A percentile compares a stretch with the other conserved stretches of the same genome.
Evolutionary conservation across 352 stramenopile species (phyloP).

Genomic region (Pythium angustatum): DNA sequence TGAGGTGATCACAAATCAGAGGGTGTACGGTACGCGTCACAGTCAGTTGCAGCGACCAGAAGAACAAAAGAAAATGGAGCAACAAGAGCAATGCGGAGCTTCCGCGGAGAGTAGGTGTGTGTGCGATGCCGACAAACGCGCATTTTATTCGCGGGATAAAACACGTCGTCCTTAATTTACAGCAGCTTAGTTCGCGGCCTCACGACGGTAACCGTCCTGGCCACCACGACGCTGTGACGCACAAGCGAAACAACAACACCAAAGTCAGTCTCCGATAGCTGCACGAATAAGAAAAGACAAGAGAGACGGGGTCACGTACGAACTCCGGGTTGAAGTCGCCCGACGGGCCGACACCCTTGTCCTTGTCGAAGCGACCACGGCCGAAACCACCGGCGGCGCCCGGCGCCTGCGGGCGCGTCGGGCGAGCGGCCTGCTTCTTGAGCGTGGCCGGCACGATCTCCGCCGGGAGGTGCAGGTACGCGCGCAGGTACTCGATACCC

Average conservation of each 20-base stretch:
- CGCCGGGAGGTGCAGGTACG: constrained; percentile 97
- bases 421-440: constrained; percentile 94
- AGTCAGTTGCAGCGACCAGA: neutral
- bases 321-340: constrained; percentile 90
- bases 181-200: constrained; percentile 79
- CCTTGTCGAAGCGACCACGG: constrained; percentile 87
- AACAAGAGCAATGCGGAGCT: neutral
- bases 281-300: neutral
- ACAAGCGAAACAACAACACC: neutral
- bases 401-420: constrained; percentile 77
- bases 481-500: constrained; percentile 98
- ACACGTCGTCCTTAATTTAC: constrained; percentile 51
- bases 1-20: neutral
- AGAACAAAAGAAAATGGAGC: neutral
- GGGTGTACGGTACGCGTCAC: neutral
- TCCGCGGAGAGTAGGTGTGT: neutral
- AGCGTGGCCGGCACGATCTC: constrained; percentile 99
- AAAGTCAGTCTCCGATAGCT: constrained; percentile 4
- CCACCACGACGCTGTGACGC: constrained; percentile 52
- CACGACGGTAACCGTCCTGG: constrained; percentile 88
- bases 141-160: constrained; percentile 77
- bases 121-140: constrained; percentile 60
- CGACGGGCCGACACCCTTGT: constrained; percentile 87
- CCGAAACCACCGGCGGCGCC: constrained; percentile 73
- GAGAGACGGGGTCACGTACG: constrained; percentile 44